Percentiles rank a stretch among this genome's conserved stretches.
Conservation (phyloP, 768 basidiomycete species). For the Pisolithus microcarpus region DNA sequence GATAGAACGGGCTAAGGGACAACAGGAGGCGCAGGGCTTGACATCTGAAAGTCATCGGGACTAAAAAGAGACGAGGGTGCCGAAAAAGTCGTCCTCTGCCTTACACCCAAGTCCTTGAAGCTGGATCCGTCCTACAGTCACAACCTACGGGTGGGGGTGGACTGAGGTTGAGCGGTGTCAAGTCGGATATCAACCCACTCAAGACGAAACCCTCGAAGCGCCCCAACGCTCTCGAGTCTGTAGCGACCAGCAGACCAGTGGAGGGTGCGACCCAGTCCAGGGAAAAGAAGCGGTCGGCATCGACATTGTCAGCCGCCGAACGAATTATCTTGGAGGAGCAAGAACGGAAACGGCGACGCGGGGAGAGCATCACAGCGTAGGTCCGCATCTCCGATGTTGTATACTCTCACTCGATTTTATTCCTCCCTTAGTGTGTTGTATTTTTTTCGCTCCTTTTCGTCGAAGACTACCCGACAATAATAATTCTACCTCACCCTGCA, state of each 20-base stretch:
- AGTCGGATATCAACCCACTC: slow-evolving; percentile 44
- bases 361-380: slow-evolving; percentile 5
- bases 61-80: slow-evolving; percentile 65
- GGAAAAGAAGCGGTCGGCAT: slow-evolving; percentile 56
- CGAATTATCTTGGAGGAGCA: slow-evolving; percentile 84
- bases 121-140: slow-evolving; percentile 17
- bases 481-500: too few relatives aligned
- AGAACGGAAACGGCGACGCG: slow-evolving; percentile 72
- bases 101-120: slow-evolving; percentile 49
- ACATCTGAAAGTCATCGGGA: slow-evolving; percentile 32
- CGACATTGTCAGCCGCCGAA: slow-evolving; percentile 77
- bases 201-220: slow-evolving; percentile 68
- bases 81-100: slow-evolving; percentile 71
- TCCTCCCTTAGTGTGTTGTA: too few relatives aligned
- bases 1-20: slow-evolving; percentile 78
- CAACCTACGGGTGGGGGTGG: slow-evolving; percentile 30
- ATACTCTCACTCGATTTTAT: background rate
- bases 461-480: too few relatives aligned
- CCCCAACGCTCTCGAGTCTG: slow-evolving; percentile 65
- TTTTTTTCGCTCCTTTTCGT: too few relatives aligned
- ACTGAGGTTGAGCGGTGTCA: slow-evolving; percentile 54
- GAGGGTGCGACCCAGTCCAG: slow-evolving; percentile 27
- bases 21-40: slow-evolving; percentile 27
- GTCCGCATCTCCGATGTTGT: background rate
- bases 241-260: slow-evolving; percentile 27